These are phyloP conservation scores for Melampsora larici-populina DNA, from an alignment of 1,284 basidiomycete genomes.

Conservation along the genomic window DNA sequence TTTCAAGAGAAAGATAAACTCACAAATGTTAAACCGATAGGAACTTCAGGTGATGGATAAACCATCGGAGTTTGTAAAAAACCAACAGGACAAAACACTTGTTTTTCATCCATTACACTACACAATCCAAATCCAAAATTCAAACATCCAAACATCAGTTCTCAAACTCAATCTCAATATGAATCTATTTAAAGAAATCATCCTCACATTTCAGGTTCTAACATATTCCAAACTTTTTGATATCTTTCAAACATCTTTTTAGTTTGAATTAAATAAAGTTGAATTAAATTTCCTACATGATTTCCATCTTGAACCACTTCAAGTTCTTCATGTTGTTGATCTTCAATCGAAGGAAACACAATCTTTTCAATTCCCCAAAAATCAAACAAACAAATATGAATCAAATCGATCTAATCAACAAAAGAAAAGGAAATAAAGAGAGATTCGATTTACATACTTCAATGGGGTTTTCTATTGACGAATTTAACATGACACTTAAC, in stretches of 20 bases:
- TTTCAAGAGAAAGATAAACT: neutral
- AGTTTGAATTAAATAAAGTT: slow-evolving; percentile 5
- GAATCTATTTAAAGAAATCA: neutral
- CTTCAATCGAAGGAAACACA: slow-evolving; percentile 3
- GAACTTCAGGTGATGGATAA: slow-evolving; percentile 19
- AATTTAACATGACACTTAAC: neutral
- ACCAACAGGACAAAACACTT: neutral
- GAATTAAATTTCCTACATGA: neutral
- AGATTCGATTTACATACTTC: neutral
- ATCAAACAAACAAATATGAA: neutral
- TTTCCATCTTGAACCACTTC: neutral
- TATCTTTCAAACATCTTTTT: slow-evolving; percentile 6
- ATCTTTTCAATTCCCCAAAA: neutral
- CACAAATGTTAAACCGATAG: slow-evolving; percentile 20
- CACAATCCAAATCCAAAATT: neutral
- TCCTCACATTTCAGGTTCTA: slow-evolving; percentile 12
- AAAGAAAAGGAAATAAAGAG: no score
- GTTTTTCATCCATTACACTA: neutral
- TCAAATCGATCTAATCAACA: neutral
- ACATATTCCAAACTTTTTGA: slow-evolving; percentile 4
- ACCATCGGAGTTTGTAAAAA: slow-evolving; percentile 5
- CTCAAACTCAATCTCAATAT: neutral
- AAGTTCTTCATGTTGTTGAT: slow-evolving; percentile 5
- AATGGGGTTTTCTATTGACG: neutral
- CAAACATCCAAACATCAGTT: neutral